phyloP scores from a whole-genome alignment of 192 early-diverging fungal species.

The Mortierella alpina region DNA sequence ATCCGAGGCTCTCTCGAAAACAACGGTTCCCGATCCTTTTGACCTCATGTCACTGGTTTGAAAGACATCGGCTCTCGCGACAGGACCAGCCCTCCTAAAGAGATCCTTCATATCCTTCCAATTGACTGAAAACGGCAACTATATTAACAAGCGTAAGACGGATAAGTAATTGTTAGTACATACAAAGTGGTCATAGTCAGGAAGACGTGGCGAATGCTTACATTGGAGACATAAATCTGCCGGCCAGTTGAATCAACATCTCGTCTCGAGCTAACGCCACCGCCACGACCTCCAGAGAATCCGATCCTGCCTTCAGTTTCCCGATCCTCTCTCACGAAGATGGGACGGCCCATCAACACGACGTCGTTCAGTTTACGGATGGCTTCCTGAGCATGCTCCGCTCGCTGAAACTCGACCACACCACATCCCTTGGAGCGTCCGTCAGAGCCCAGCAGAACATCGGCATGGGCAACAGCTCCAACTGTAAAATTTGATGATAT shows the following conservation, averaged over 20 bases:
- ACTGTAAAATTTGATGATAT: slow-evolving; percentile 47
- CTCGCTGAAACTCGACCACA: slow-evolving; percentile 79
- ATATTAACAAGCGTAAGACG: neutral
- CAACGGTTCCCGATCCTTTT: slow-evolving; percentile 78
- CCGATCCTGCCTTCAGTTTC: slow-evolving; percentile 64
- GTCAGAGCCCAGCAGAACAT: slow-evolving; percentile 68
- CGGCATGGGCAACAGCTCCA: slow-evolving; percentile 81
- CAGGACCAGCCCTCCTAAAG: slow-evolving; percentile 78
- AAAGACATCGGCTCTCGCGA: slow-evolving; percentile 77
- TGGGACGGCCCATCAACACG: slow-evolving; percentile 74
- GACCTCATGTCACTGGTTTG: slow-evolving; percentile 70
- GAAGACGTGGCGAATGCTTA: slow-evolving; percentile 33
- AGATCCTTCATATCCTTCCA: slow-evolving; percentile 93
- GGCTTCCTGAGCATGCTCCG: slow-evolving; percentile 82
- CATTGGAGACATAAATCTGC: slow-evolving; percentile 74
- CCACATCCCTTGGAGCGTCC: slow-evolving; percentile 81
- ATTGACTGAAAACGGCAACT: slow-evolving; percentile 82
- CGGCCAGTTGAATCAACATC: slow-evolving; percentile 36
- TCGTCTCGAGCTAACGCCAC: slow-evolving; percentile 4
- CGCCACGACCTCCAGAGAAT: slow-evolving; percentile 31
- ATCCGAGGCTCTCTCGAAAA: slow-evolving; percentile 75
- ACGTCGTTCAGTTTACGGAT: slow-evolving; percentile 77
- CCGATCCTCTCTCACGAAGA: slow-evolving; percentile 85
- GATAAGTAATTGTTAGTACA: neutral
- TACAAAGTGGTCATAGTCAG: neutral